phyloP scores from a whole-genome alignment of 768 basidiomycete genomes.

The Russula brevipes region DNA sequence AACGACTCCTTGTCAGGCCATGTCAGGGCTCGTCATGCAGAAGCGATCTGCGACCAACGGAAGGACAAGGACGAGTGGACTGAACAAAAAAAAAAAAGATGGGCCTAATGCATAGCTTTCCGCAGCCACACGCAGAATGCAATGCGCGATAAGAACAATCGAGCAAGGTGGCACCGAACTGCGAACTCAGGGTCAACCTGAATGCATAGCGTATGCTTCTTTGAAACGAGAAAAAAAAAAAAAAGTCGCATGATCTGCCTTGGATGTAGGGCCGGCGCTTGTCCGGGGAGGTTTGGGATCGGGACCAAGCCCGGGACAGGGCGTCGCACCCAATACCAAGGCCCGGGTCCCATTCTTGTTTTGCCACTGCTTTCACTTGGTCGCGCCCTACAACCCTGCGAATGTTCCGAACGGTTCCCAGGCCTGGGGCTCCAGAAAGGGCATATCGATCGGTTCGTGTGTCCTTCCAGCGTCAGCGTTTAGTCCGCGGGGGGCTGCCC shows the following conservation, averaged over 20 bases:
- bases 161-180: background rate
- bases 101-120: background rate
- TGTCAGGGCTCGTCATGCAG: too few species aligned
- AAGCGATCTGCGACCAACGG: constrained; percentile 5
- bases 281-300: background rate
- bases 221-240: background rate
- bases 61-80: background rate
- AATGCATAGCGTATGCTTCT: background rate
- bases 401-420: background rate
- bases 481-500: constrained; percentile 10
- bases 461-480: constrained; percentile 5
- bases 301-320: background rate
- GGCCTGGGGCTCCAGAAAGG: background rate
- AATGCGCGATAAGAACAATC: background rate
- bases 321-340: background rate
- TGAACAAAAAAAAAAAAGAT: too few species aligned
- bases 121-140: constrained; percentile 1
- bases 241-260: background rate
- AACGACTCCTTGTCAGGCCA: too few species aligned
- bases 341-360: too few species aligned
- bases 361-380: too few species aligned
- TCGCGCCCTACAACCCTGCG: background rate
- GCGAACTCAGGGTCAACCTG: background rate
- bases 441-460: constrained; percentile 13
- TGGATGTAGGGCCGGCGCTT: too few species aligned